Evolutionary conservation across 805 yeast species (phyloP), one percentile per base, ranked within the genome.

Genomic region (Candida chilensis): DNA sequence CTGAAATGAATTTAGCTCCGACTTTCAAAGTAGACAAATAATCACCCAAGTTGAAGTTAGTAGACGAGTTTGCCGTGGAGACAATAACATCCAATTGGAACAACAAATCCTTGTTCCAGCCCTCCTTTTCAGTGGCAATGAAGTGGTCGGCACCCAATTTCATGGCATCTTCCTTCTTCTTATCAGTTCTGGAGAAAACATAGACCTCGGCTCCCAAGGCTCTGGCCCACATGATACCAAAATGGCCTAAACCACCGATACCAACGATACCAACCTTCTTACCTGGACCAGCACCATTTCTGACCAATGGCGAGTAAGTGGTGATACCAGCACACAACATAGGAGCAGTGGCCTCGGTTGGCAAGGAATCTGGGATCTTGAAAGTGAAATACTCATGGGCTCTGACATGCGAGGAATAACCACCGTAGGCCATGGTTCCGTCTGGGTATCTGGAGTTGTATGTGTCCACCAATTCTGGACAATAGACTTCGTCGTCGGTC

Each of bases 321-420:
- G 90, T 81, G 47, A 78, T 58, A 32, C 90, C 90, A 33, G 85
- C 90, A 60, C 90, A 81, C 59, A 79, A 55, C 56, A 81, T 57
- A 30, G 88, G 87, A 4, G 86, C 87, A 17, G 74, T 84, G 17
- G 62, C 56, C 20, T 63, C 70, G 27, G 72, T 59, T 22, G 67
- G 60, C 25, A 76, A 43, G 11, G 41, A 50, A 10, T 70, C 71
- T 27, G 90, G 88, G 35, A 80, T 68, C 28, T 73, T 74, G 57
- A 80, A 66, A 3, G 67, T 78, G 48, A 74, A 74, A 35, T 66
- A 62, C 49, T 77, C 81, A 50, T 74, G 68, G 30, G 75, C 74
- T 39, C 85, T 67, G 25, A 76, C 64, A 51, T 74, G 74, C 27
- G 74, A 65, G n/a, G 84, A 64, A 51, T 77, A 77, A 13, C 88